These are phyloP conservation scores for Fusarium goolgardi DNA, from an alignment of 2,329 filamentous ascomycete species.

Conservation along the genomic window DNA sequence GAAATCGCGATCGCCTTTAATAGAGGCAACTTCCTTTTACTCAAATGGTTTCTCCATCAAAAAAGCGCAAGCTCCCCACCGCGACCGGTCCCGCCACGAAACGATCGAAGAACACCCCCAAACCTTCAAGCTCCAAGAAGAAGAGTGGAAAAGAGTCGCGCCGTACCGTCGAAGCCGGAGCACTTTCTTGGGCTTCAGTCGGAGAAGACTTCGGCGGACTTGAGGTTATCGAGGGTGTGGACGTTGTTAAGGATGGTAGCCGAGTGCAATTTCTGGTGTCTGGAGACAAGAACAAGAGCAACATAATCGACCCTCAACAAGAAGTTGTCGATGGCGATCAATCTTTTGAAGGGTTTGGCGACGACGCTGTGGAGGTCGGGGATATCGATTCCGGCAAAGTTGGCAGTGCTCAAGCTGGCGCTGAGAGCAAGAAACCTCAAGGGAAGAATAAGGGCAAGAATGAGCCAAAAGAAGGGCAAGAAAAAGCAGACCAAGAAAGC, in stretches of 20 bases:
- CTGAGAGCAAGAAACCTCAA: slow-evolving; percentile 48
- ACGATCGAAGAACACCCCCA: slow-evolving; percentile 50
- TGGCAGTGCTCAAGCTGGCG: slow-evolving; percentile 49
- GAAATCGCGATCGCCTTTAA: slow-evolving; percentile 10
- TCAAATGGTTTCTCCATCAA: slow-evolving; percentile 50
- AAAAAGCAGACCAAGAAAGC: slow-evolving; percentile 44
- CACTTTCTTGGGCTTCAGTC: slow-evolving; percentile 75
- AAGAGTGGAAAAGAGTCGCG: slow-evolving; percentile 47
- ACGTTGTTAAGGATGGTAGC: slow-evolving; percentile 76
- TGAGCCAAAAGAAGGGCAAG: slow-evolving; percentile 47
- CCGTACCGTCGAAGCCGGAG: slow-evolving; percentile 57
- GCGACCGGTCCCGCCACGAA: slow-evolving; percentile 51
- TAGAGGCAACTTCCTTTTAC: slow-evolving; percentile 11
- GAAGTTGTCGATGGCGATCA: slow-evolving; percentile 56
- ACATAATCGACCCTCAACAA: slow-evolving; percentile 44
- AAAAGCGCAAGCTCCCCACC: slow-evolving; percentile 55
- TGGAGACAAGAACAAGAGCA: slow-evolving; percentile 58
- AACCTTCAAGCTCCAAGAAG: slow-evolving; percentile 40
- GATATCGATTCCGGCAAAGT: slow-evolving; percentile 50
- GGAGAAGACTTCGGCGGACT: slow-evolving; percentile 94
- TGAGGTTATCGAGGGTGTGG: slow-evolving; percentile 91
- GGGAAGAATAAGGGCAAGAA: slow-evolving; percentile 49
- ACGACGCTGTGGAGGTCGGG: slow-evolving; percentile 54
- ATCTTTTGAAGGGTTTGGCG: slow-evolving; percentile 75
- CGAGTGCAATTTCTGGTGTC: slow-evolving; percentile 67